A percentile compares a stretch with the other conserved stretches of the same genome.
These are phyloP conservation scores for Neurospora pannonica DNA, from an alignment of 495 filamentous ascomycete species.

Conservation along the genomic window DNA sequence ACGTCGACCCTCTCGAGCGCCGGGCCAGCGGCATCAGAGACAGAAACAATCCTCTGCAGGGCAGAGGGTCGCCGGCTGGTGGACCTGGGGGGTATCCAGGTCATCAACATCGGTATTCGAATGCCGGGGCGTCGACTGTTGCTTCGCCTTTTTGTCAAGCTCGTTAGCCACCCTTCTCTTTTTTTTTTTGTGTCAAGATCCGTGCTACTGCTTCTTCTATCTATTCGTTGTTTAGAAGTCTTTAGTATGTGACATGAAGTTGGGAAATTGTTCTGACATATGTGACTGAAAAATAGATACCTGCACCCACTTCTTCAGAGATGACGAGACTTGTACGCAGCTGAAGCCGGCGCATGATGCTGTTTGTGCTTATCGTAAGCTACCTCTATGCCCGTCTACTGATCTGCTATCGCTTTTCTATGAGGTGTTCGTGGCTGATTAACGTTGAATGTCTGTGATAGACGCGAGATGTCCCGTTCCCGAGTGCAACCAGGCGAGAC, in stretches of 20 bases:
- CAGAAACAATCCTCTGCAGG: neutral
- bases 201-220: neutral
- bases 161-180: slow-evolving; percentile 7
- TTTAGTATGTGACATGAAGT: neutral
- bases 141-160: slow-evolving; percentile 17
- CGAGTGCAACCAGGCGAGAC: slow-evolving; percentile 15
- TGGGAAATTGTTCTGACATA: neutral
- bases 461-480: slow-evolving; percentile 15
- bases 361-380: slow-evolving; percentile 18
- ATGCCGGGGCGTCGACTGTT: neutral
- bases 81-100: slow-evolving; percentile 7
- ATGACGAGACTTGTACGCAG: slow-evolving; percentile 12
- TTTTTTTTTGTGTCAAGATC: neutral
- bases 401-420: neutral
- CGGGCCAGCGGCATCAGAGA: slow-evolving; percentile 4
- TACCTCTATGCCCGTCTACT: neutral
- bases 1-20: slow-evolving; percentile 8
- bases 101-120: slow-evolving; percentile 7
- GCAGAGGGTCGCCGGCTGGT: neutral
- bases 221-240: neutral
- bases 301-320: slow-evolving; percentile 12
- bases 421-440: neutral
- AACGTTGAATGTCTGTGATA: neutral
- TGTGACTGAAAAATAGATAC: slow-evolving; percentile 8
- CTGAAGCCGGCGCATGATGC: slow-evolving; percentile 17